Evolutionary conservation across 768 basidiomycete genomes (phyloP).

Genomic region (Podaxis sp.): DNA sequence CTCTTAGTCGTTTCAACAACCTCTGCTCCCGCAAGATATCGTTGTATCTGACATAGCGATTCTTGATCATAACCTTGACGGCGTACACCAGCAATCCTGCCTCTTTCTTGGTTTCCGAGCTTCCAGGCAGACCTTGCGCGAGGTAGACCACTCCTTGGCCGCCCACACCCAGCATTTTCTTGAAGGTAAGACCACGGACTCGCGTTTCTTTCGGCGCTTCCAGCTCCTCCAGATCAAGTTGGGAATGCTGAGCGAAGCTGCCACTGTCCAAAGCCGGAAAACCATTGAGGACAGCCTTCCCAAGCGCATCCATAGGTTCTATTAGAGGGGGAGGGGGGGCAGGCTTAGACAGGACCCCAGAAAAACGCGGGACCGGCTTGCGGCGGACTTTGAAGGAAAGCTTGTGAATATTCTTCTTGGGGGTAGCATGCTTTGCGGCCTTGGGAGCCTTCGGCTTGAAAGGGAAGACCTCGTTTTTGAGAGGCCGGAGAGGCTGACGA

Average conservation of each 20-base stretch:
- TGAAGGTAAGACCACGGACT: constrained; percentile 10
- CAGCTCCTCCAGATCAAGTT: background rate
- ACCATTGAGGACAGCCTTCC: background rate
- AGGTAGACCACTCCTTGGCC: constrained; percentile 20
- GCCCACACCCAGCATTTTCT: constrained; percentile 16
- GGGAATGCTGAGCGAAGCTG: background rate
- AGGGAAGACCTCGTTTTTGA: background rate
- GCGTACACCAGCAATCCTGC: constrained; percentile 10
- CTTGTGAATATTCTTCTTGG: constrained; percentile 2
- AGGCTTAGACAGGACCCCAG: background rate
- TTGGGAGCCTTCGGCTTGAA: background rate
- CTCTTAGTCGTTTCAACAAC: constrained; percentile 17
- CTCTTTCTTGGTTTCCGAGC: background rate
- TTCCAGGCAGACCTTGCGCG: constrained; percentile 4
- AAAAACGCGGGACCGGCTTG: constrained; percentile 17
- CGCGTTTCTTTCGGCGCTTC: background rate
- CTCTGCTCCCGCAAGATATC: constrained; percentile 19
- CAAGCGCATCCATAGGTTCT: background rate
- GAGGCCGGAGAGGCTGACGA: background rate
- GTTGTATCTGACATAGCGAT: constrained; percentile 8
- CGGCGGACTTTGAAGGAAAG: constrained; percentile 11
- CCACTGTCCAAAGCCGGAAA: constrained; percentile 2
- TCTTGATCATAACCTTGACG: constrained; percentile 19
- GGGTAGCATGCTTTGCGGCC: background rate
- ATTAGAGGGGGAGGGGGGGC: background rate